Evolutionary conservation across 2,329 filamentous ascomycete species (phyloP).

Genomic region (Paraconiothyrium sp.): DNA sequence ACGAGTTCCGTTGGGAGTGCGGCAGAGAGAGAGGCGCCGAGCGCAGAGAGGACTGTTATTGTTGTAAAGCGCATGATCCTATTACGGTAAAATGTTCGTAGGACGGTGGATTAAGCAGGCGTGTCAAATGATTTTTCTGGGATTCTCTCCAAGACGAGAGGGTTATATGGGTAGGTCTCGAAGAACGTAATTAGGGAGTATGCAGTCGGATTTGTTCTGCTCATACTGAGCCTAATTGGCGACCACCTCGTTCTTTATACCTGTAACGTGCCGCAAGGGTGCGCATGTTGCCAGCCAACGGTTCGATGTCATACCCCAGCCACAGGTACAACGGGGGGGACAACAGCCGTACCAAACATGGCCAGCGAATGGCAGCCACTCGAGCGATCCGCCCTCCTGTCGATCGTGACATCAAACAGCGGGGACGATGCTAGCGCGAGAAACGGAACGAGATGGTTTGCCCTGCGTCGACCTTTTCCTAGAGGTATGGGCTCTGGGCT

Average conservation of each 20-base stretch:
- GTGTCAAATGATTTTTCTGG: background rate
- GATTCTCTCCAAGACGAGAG: background rate
- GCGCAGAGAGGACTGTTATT: conserved; percentile 17
- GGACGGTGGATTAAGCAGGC: background rate
- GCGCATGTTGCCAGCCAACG: conserved; percentile 4
- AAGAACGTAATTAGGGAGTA: background rate
- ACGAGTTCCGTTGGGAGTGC: conserved; percentile 26
- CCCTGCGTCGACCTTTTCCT: background rate
- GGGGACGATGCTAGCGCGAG: conserved; percentile 8
- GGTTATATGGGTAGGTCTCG: background rate
- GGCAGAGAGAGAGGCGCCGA: conserved; percentile 15
- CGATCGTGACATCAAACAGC: conserved; percentile 19
- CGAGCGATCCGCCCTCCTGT: conserved; percentile 12
- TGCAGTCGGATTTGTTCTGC: background rate
- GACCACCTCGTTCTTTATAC: conserved; percentile 11
- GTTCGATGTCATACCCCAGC: conserved; percentile 6
- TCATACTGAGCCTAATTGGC: background rate
- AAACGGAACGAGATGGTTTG: conserved; percentile 12
- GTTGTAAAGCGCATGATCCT: conserved; percentile 28
- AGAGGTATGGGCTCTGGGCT: background rate
- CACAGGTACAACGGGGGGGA: background rate
- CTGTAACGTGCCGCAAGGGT: conserved; percentile 16
- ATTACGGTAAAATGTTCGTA: background rate
- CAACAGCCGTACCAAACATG: conserved; percentile 2
- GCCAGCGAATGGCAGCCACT: conserved; percentile 7